phyloP scores from a whole-genome alignment of 2,329 filamentous ascomycete species.

The Diaporthe velutina region DNA sequence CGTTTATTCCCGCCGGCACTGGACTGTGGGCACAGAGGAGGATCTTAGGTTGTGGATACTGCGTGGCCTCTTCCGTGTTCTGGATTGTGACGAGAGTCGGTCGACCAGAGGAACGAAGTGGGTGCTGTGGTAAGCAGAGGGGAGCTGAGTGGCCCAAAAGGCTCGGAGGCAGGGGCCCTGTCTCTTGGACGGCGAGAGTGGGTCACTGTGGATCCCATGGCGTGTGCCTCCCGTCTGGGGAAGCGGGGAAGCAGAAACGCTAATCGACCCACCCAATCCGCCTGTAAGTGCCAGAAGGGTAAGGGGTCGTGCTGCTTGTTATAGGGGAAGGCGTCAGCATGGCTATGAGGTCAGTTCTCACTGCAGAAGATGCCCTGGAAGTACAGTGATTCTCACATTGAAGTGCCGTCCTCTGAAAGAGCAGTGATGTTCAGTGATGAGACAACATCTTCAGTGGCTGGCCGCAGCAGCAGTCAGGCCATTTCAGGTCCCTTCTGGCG shows the following conservation, averaged over 20 bases:
- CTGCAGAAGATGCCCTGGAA: neutral
- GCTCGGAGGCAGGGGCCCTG: neutral
- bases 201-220: conserved; percentile 4
- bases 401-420: neutral
- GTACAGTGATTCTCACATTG: too few relatives aligned
- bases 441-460: neutral
- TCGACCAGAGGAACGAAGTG: neutral
- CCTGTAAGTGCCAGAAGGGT: conserved; percentile 28
- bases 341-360: neutral
- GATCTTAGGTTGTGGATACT: conserved; percentile 17
- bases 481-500: conserved; percentile 21
- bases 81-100: conserved; percentile 10
- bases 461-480: conserved; percentile 19
- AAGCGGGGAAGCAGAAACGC: conserved; percentile 37
- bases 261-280: conserved; percentile 27
- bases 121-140: conserved; percentile 3
- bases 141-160: conserved; percentile 3
- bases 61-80: neutral
- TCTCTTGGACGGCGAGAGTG: neutral
- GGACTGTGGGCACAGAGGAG: neutral
- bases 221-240: conserved; percentile 38
- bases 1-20: conserved; percentile 30
- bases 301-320: conserved; percentile 27
- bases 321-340: neutral
- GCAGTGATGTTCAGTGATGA: neutral